These are phyloP conservation scores for Bidens hawaiensis DNA, from an alignment of 140 eudicot genomes.

Conservation along the genomic window DNA sequence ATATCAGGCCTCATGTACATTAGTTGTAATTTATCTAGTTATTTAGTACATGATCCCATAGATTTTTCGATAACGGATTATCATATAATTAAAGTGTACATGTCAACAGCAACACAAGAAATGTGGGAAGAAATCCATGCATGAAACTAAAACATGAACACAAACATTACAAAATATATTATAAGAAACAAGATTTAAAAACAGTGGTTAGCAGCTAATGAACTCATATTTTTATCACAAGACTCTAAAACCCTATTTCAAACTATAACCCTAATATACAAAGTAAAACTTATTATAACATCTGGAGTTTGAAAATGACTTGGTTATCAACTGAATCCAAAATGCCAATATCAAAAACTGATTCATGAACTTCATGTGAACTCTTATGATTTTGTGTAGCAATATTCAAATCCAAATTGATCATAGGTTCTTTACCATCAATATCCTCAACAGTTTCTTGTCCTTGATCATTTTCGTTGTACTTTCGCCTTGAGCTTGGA, in stretches of 20 bases:
- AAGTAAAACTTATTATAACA: conserved; percentile 32
- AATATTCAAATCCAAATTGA: conserved; percentile 59
- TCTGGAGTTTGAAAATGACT: conserved; percentile 44
- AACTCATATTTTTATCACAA: conserved; percentile 24
- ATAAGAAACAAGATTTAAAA: conserved; percentile 19
- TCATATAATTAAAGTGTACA: too few relatives aligned
- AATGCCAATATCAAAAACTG: conserved; percentile 43
- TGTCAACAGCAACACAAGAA: too few relatives aligned
- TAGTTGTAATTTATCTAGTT: too few relatives aligned
- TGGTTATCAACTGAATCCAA: conserved; percentile 62
- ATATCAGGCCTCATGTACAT: neutral
- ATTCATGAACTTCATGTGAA: conserved; percentile 24
- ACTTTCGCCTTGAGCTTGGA: conserved; percentile 15
- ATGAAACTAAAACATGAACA: conserved; percentile 13
- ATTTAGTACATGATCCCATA: too few relatives aligned
- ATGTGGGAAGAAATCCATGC: neutral
- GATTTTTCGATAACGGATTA: too few relatives aligned
- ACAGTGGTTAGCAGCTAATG: conserved; percentile 15
- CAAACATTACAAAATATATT: conserved; percentile 18
- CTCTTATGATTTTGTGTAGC: conserved; percentile 27
- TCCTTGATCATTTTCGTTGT: neutral
- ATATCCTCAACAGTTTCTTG: neutral
- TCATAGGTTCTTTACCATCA: conserved; percentile 14
- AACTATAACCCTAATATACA: conserved; percentile 33
- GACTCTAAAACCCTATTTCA: conserved; percentile 10